Evolutionary conservation across 1,139 yeast genomes (phyloP), one percentile per base, ranked within the genome.

Genomic region (Magnusiomyces fungicola): DNA sequence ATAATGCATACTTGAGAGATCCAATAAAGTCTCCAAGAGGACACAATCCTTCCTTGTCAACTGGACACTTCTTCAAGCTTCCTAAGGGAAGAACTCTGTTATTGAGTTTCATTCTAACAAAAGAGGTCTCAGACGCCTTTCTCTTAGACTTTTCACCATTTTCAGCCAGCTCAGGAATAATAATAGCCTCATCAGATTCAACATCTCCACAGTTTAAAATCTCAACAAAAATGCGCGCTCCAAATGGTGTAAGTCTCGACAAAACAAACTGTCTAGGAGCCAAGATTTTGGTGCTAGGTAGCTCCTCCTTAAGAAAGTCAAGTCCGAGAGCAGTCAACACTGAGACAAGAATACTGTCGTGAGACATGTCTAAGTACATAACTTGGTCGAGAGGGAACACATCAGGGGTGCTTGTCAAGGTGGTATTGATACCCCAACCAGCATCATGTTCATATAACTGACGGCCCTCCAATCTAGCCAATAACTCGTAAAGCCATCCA

Each of bases 301-400:
- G 64, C 2, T 67, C 62, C 19, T 60, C 60, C 46, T 62, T 58
- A 33, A 71, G 60, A 53, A 69, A 61, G 46, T 66, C 65, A 43
- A 71, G 60, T n/a, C 68, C 69, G 45, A 70, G 50, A 1, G 74
- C 72, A 1, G 73, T 60, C 45, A 72, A 55, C 9, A 71, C 71
- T 7, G 70, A 58, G 34, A 66, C 60, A 41, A 71, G 64, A 36
- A 66, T 65, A 27, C 70, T 61, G 55, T 71, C 75, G 53, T 71
- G 75, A 6, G 73, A 65, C 67, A 71, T 68, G 55, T 71, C 75
- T 45, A 70, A 57, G 54, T 71, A 71, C 50, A 72, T 60, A 14
- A 67, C 65, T 58, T 71, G 75, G 52, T 67, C 67, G 6, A 66
- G 53, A 9, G 76, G 75, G 61, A 72, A 69, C 5, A 62, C 58